Evolutionary conservation across 2,329 filamentous ascomycete species (phyloP).

Genomic region (Penicillium sp.): DNA sequence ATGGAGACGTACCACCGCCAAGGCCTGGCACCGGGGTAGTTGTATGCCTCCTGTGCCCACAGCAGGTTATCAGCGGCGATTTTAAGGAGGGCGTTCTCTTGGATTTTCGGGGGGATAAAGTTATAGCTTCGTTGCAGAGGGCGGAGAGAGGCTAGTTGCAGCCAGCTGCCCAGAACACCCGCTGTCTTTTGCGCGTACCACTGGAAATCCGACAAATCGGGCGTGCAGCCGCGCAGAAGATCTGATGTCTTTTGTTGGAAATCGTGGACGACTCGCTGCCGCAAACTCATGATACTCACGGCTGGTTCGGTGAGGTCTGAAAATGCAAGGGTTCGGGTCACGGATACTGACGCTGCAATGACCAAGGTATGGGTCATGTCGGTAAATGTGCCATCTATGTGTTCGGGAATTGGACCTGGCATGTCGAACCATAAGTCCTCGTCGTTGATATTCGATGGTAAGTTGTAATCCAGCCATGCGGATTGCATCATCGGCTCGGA

Average conservation of each 20-base stretch:
- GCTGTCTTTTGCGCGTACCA: slow-evolving; percentile 26
- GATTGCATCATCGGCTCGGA: slow-evolving; percentile 37
- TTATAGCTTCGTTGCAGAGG: slow-evolving; percentile 26
- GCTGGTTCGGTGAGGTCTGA: slow-evolving; percentile 23
- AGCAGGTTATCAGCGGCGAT: slow-evolving; percentile 28
- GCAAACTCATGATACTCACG: slow-evolving; percentile 23
- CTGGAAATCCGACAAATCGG: slow-evolving; percentile 25
- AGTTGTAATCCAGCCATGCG: slow-evolving; percentile 28
- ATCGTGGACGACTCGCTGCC: slow-evolving; percentile 26
- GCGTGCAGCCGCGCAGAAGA: slow-evolving; percentile 21
- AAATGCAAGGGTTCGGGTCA: slow-evolving; percentile 26
- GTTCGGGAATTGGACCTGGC: slow-evolving; percentile 16
- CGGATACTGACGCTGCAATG: slow-evolving; percentile 22
- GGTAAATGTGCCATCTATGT: slow-evolving; percentile 25
- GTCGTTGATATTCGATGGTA: slow-evolving; percentile 30
- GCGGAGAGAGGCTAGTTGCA: slow-evolving; percentile 30
- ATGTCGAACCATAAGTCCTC: slow-evolving; percentile 28
- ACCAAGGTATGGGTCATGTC: slow-evolving; percentile 30
- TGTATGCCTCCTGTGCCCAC: slow-evolving; percentile 17
- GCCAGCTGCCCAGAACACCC: slow-evolving; percentile 22
- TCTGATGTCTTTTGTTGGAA: slow-evolving; percentile 24
- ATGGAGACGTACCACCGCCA: slow-evolving; percentile 31
- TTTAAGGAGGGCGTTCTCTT: slow-evolving; percentile 23
- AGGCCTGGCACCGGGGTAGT: slow-evolving; percentile 18
- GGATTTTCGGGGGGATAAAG: slow-evolving; percentile 26